These are phyloP conservation scores for Penicillium capsulatum DNA, from an alignment of 2,329 filamentous ascomycete genomes.

Conservation along the genomic window DNA sequence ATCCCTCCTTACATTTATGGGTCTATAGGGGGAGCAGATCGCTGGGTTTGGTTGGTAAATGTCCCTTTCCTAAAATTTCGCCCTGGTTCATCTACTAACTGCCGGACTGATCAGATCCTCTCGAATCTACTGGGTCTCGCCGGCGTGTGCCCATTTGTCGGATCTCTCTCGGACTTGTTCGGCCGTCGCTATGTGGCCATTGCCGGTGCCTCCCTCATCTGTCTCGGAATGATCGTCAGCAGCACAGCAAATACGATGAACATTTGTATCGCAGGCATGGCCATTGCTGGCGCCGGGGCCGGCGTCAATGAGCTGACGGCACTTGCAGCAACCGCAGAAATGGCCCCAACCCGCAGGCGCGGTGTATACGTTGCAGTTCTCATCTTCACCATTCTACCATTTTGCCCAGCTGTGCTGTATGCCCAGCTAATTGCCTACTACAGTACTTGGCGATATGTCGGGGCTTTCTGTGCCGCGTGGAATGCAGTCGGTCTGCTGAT, in stretches of 20 bases:
- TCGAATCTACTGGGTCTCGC: conserved; percentile 54
- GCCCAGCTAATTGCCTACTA: conserved; percentile 54
- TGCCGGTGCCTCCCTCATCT: conserved; percentile 51
- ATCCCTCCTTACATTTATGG: conserved; percentile 55
- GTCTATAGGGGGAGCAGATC: conserved; percentile 57
- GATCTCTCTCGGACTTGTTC: conserved; percentile 60
- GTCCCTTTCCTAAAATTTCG: conserved; percentile 1
- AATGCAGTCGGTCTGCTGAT: conserved; percentile 41
- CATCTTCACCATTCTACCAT: conserved; percentile 60
- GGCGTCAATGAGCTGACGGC: conserved; percentile 66
- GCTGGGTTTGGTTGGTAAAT: conserved; percentile 58
- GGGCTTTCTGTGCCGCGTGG: conserved; percentile 43
- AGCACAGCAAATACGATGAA: conserved; percentile 58
- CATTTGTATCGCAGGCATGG: conserved; percentile 56
- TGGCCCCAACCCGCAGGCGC: conserved; percentile 62
- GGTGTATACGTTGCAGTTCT: conserved; percentile 60
- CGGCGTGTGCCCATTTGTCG: conserved; percentile 61
- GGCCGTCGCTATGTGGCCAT: conserved; percentile 59
- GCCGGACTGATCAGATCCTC: conserved; percentile 34
- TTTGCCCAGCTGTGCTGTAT: conserved; percentile 60
- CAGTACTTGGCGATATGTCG: conserved; percentile 44
- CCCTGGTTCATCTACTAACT: background rate
- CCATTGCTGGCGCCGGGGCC: conserved; percentile 60
- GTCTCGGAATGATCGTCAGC: conserved; percentile 58
- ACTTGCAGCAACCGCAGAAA: conserved; percentile 63